These are phyloP conservation scores for Fraxinus paxiana DNA, from an alignment of 305 asterid genomes.

Conservation along the genomic window DNA sequence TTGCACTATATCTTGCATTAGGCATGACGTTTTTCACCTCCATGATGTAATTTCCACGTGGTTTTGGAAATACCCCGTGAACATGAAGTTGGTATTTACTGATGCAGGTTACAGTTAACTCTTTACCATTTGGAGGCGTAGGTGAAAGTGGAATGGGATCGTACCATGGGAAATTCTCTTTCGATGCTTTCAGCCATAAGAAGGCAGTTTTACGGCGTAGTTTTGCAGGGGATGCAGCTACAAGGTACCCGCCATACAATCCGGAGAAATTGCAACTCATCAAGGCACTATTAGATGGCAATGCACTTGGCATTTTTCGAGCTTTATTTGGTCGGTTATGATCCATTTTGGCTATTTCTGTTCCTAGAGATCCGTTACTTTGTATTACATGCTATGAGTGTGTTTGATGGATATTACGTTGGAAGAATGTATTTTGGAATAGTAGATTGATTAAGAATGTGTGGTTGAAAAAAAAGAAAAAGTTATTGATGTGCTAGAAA, in stretches of 20 bases:
- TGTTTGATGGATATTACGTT: too few species aligned
- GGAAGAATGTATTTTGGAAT: too few species aligned
- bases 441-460: too few species aligned
- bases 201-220: conserved; percentile 58
- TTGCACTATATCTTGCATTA: background rate
- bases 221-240: conserved; percentile 45
- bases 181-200: conserved; percentile 74
- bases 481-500: too few species aligned
- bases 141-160: conserved; percentile 80
- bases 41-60: background rate
- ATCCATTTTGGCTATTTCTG: background rate
- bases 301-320: conserved; percentile 39
- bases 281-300: conserved; percentile 48
- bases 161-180: conserved; percentile 70
- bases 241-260: conserved; percentile 71
- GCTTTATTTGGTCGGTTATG: conserved; percentile 49
- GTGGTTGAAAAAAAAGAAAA: too few species aligned
- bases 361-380: background rate
- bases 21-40: background rate
- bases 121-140: conserved; percentile 62
- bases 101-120: conserved; percentile 31
- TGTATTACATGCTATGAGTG: background rate
- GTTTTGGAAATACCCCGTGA: background rate
- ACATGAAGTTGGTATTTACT: background rate
- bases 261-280: conserved; percentile 43